phyloP scores from a whole-genome alignment of 176 grass and related monocot genomes.

The Canna indica region DNA sequence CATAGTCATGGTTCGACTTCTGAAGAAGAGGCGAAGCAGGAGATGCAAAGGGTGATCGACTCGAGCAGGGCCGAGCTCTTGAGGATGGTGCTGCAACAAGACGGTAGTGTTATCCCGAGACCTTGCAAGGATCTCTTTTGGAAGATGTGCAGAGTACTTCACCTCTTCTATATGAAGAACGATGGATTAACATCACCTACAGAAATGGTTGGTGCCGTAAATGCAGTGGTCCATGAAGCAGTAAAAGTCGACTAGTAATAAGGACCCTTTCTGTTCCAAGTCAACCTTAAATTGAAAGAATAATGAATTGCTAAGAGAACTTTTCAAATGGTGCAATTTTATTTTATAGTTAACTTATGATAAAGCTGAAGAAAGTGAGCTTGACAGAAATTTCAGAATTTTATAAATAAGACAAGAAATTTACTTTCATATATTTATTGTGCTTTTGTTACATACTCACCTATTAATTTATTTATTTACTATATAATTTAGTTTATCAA shows the following conservation, averaged over 20 bases:
- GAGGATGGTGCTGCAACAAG: conserved; percentile 34
- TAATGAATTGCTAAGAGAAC: no score
- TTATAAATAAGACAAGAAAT: no score
- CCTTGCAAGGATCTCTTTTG: conserved; percentile 81
- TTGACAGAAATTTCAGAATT: no score
- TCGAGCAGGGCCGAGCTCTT: conserved; percentile 36
- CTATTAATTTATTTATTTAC: no score
- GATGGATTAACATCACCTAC: conserved; percentile 69
- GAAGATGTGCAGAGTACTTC: conserved; percentile 66
- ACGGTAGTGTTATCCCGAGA: conserved; percentile 39
- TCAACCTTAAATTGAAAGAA: neutral
- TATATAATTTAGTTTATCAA: no score
- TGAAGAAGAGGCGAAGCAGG: conserved; percentile 25
- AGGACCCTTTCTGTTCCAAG: neutral
- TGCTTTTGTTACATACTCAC: no score
- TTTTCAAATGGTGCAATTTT: no score
- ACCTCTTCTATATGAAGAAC: conserved; percentile 61
- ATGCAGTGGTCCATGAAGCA: conserved; percentile 44
- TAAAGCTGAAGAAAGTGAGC: no score
- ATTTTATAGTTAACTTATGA: no score
- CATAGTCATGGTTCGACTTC: conserved; percentile 31
- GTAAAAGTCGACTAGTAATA: neutral
- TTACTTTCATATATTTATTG: no score
- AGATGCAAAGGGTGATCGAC: conserved; percentile 20
- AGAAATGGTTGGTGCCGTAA: conserved; percentile 58